phyloP scores from a whole-genome alignment of 148 eudicot species.

The Selenicereus undatus region DNA sequence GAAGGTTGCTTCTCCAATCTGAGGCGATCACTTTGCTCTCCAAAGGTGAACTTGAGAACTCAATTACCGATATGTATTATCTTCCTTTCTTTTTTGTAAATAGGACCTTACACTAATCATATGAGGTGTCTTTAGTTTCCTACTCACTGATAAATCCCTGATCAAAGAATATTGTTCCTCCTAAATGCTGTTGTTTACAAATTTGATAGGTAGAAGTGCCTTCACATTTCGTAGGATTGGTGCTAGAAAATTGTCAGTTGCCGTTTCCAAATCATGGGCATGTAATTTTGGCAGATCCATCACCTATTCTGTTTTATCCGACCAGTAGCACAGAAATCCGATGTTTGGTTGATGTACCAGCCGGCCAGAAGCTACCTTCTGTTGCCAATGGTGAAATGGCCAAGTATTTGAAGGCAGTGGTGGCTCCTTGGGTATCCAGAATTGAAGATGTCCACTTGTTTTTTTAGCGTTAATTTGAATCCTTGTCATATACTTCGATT shows the following conservation, averaged over 20 bases:
- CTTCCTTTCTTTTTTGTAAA: no score
- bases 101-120: no score
- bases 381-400: conserved; percentile 73
- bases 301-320: conserved; percentile 61
- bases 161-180: no score
- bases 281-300: conserved; percentile 68
- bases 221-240: conserved; percentile 75
- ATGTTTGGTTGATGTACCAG: conserved; percentile 68
- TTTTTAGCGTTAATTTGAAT: no score
- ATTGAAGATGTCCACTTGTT: no score
- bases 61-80: no score
- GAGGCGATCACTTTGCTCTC: conserved; percentile 60
- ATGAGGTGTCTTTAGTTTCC: no score
- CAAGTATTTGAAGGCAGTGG: conserved; percentile 50
- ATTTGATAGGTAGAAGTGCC: conserved; percentile 52
- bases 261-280: conserved; percentile 66
- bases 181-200: no score
- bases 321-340: conserved; percentile 68
- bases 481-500: no score
- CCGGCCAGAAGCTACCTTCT: conserved; percentile 63
- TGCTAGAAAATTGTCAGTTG: conserved; percentile 57
- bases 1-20: conserved; percentile 78
- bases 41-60: conserved; percentile 27
- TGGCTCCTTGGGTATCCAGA: conserved; percentile 62
- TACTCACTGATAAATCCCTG: no score